Evolutionary conservation across 371 early-diverging fungal genomes (phyloP).

Genomic region (Coemansia sp.): DNA sequence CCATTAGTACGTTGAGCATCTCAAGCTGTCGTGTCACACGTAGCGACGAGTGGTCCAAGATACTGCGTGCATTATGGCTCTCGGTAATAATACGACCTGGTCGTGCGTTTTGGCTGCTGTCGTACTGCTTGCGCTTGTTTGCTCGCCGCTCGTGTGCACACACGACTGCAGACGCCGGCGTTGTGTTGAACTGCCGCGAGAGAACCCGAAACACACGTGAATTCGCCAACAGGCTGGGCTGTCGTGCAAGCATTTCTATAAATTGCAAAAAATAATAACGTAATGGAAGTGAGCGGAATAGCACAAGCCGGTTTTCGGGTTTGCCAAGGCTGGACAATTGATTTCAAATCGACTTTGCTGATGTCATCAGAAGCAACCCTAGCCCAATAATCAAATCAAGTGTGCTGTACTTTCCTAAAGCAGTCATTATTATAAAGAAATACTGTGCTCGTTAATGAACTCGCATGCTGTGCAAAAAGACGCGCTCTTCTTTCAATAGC

Average conservation of each 20-base stretch:
- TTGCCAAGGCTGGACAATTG: too few relatives aligned
- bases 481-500: too few relatives aligned
- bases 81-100: not conserved
- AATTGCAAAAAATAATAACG: not conserved
- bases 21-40: constrained; percentile 77
- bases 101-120: not conserved
- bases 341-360: too few relatives aligned
- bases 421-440: too few relatives aligned
- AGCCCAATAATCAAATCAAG: too few relatives aligned
- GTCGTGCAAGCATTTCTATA: not conserved
- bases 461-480: too few relatives aligned
- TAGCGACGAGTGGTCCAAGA: constrained; percentile 61
- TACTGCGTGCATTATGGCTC: not conserved
- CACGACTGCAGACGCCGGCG: not conserved
- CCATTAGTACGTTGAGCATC: constrained; percentile 77
- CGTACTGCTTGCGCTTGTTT: not conserved
- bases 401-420: too few relatives aligned
- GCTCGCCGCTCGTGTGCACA: not conserved
- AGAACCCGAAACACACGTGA: not conserved
- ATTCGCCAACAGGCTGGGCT: not conserved
- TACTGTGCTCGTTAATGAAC: too few relatives aligned
- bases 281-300: not conserved
- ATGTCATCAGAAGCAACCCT: too few relatives aligned
- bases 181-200: not conserved
- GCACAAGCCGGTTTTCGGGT: not conserved